Percentiles rank a stretch among this genome's conserved stretches.
Conservation (phyloP, 768 basidiomycete genomes). For the Trametes cinnabarina region DNA sequence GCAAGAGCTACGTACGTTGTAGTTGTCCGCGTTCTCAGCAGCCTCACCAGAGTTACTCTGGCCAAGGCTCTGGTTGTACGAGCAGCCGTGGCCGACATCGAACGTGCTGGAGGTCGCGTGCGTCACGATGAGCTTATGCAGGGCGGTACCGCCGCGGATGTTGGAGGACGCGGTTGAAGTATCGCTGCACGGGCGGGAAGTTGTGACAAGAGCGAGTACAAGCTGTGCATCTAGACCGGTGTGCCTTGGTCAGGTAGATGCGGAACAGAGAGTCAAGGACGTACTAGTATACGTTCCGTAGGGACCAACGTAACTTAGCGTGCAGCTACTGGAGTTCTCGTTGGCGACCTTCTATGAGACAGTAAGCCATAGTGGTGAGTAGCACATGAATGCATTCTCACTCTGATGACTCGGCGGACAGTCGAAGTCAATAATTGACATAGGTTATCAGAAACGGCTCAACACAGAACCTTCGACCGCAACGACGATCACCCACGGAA, state of each 20-base stretch:
- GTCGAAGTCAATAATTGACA: conserved; percentile 26
- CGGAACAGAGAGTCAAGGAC: neutral
- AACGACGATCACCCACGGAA: too few relatives aligned
- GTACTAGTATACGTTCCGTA: conserved; percentile 34
- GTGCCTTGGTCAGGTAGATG: neutral
- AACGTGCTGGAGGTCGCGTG: conserved; percentile 42
- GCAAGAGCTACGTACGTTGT: conserved; percentile 39
- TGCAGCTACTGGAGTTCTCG: conserved; percentile 41
- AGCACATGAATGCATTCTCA: neutral
- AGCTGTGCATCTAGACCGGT: conserved; percentile 17
- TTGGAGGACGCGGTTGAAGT: conserved; percentile 45
- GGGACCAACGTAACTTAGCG: conserved; percentile 44
- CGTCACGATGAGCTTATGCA: conserved; percentile 47
- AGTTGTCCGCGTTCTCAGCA: conserved; percentile 45
- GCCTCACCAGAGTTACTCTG: conserved; percentile 18
- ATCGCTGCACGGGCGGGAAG: conserved; percentile 39
- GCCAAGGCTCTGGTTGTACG: conserved; percentile 39
- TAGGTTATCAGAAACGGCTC: too few relatives aligned
- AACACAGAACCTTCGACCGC: too few relatives aligned
- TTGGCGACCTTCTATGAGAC: conserved; percentile 34
- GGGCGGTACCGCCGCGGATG: conserved; percentile 45
- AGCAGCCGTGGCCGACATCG: conserved; percentile 30
- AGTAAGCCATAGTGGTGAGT: neutral
- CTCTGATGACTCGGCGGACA: conserved; percentile 35
- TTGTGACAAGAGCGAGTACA: conserved; percentile 44